Base-by-base conservation (phyloP, 257 asterid species). In the Rubia yunnanensis region DNA sequence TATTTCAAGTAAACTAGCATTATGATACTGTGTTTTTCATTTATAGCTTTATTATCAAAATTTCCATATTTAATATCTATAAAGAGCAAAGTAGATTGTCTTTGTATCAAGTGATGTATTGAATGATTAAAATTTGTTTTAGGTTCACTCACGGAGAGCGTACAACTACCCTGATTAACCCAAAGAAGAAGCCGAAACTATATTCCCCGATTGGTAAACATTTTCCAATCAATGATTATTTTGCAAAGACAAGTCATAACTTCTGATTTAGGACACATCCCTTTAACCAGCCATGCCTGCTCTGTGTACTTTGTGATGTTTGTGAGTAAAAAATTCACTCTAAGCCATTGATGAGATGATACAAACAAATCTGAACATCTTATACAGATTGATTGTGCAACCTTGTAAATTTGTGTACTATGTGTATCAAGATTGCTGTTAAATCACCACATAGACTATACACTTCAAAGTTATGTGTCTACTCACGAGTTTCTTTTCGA, bases 181-280 rank as follows among this genome's bases (percentile, higher is more conserved):
- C 62, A 67, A 81, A 67, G 74, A 88, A 91, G 89, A 88, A 81
- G 83, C 83, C 74, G 70, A 92, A 86, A 67, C 36, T 76, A 48
- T 82, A 84, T 60, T 78, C 85, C 28, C 50, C 81, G 7, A 57
- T 38, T 31, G 80, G 82, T 70, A 92, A 82, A 76, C 86, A 84
- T 80, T 74, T 87, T 67, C 95, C 96, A 10, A 92, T 92, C 46
- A 91, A 92, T 67, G 68, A 49, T 62, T 92, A 88, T 80, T 92
- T 92, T 67, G 69, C 77, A 6, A 88, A 85, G 76, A 74, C 77
- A 34, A 79, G 73, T 74, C 87, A 80, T 68, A 76, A 83, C 54
- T 71, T 77, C 57, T 91, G 80, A 81, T 56, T 13, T 11, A 27
- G 56, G 1, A 17, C 31, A 23, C 9, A 35, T n/a, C n/a, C n/a